Evolutionary conservation across 177 flowering plant species (phyloP), one percentile per base, ranked within the genome.

Genomic region (Vitis hybrid): DNA sequence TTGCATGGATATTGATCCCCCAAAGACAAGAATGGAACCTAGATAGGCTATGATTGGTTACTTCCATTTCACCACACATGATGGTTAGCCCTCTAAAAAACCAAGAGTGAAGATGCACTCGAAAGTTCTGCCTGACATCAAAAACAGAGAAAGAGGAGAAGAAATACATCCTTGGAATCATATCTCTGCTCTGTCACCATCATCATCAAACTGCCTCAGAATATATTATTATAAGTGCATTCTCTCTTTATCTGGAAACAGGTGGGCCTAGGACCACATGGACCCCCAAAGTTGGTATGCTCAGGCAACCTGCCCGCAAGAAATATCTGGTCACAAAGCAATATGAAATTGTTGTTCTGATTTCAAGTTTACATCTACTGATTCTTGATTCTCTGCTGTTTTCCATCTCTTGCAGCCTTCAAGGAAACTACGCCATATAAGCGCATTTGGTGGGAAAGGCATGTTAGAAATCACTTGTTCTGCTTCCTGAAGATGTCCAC

Each of bases 381-480:
- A 3, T 15, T 17, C 66, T 64, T 66, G 64, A 46, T 62, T 67
- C 30, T 73, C 73, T 32, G 41, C 58, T 54, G 63, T 65, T 64
- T 68, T 59, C 51, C 67, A 67, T 68, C 79, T 82, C 74, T 79
- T 79, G 83, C 83, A 85, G 11, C 94, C 91, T 67, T 83, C 85
- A 57, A 91, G 90, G 67, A 86, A 90, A 72, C 79, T 81, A 35
- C 92, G 92, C 98, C 97, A 92, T 24, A 94, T 71, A 12, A 74
- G 61, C 58, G 88, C 87, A 84, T 82, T 82, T 69, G 97, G 92
- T 27, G 81, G 84, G 66, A 84, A 85, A 55, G 97, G 91, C 90
- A 94, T 91, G 68, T 70, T 68, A 32, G 74, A 8, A 69, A 94
- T 90, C 32, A 94, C 64, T 62, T 74, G 55, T 77, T 87, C 90